phyloP scores from a whole-genome alignment of 768 basidiomycete genomes.

The Amanita pallidorosea region DNA sequence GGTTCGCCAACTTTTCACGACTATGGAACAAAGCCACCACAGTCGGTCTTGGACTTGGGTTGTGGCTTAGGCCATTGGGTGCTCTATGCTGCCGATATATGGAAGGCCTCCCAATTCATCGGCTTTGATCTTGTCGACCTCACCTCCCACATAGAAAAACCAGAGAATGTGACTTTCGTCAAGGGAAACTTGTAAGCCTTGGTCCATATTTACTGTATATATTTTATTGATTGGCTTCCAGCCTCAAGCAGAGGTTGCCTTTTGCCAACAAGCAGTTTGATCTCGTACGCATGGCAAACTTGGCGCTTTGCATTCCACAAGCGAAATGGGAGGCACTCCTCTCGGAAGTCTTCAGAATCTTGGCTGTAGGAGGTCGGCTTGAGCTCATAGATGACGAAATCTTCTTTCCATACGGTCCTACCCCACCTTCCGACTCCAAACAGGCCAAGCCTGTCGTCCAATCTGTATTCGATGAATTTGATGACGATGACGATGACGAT shows the following conservation, averaged over 20 bases:
- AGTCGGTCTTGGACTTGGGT: slow-evolving; percentile 59
- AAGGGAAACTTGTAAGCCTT: slow-evolving; percentile 59
- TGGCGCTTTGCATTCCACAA: slow-evolving; percentile 50
- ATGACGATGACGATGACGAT: slow-evolving; percentile 11
- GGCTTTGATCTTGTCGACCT: slow-evolving; percentile 58
- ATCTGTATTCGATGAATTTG: slow-evolving; percentile 7
- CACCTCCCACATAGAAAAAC: slow-evolving; percentile 25
- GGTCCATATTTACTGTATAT: neutral
- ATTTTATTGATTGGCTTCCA: slow-evolving; percentile 14
- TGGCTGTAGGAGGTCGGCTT: slow-evolving; percentile 48
- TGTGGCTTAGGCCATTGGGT: slow-evolving; percentile 70
- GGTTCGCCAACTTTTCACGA: slow-evolving; percentile 53
- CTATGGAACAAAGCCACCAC: slow-evolving; percentile 36
- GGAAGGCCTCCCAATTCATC: slow-evolving; percentile 48
- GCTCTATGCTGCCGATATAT: slow-evolving; percentile 45
- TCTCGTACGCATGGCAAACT: slow-evolving; percentile 62
- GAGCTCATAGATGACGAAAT: slow-evolving; percentile 71
- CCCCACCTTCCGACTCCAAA: slow-evolving; percentile 9
- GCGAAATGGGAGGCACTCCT: slow-evolving; percentile 51
- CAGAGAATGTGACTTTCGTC: slow-evolving; percentile 38
- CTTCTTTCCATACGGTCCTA: slow-evolving; percentile 45
- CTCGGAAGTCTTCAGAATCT: slow-evolving; percentile 49
- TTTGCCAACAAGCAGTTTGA: slow-evolving; percentile 58
- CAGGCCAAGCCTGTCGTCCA: slow-evolving; percentile 7
- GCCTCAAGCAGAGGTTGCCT: slow-evolving; percentile 46